Evolutionary conservation across 2,329 filamentous ascomycete species (phyloP).

Genomic region (Aspergillus candidus): DNA sequence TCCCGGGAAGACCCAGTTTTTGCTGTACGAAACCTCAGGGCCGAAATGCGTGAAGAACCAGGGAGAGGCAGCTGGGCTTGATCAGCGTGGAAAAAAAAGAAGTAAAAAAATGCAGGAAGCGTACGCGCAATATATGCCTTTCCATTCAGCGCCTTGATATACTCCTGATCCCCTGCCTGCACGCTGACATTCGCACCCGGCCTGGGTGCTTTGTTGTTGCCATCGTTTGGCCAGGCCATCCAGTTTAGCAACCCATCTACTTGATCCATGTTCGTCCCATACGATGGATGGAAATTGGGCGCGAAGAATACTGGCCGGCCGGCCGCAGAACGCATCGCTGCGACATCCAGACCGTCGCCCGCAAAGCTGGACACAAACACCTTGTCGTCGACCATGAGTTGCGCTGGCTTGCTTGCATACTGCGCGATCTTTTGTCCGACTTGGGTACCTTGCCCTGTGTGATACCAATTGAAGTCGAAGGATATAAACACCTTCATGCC

Average conservation of each 20-base stretch:
- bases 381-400: constrained; percentile 46
- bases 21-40: constrained; percentile 40
- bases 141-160: constrained; percentile 21
- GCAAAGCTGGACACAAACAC: constrained; percentile 52
- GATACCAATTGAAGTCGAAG: constrained; percentile 52
- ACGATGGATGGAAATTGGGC: constrained; percentile 44
- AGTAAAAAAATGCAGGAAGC: constrained; percentile 9
- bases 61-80: constrained; percentile 31
- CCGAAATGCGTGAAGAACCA: constrained; percentile 52
- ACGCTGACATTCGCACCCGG: constrained; percentile 35
- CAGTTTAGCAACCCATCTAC: constrained; percentile 30
- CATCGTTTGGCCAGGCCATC: constrained; percentile 39
- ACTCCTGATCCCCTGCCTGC: constrained; percentile 28
- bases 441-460: constrained; percentile 29
- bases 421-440: constrained; percentile 45
- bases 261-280: background rate
- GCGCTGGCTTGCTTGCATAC: constrained; percentile 40
- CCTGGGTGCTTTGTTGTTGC: constrained; percentile 45
- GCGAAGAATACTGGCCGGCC: constrained; percentile 44
- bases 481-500: constrained; percentile 53
- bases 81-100: background rate
- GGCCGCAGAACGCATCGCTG: constrained; percentile 38
- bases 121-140: constrained; percentile 45
- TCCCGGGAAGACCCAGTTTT: constrained; percentile 49
- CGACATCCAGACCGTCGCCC: constrained; percentile 43